Evolutionary conservation across 2,329 filamentous ascomycete genomes (phyloP).

Genomic region (Stagonosporopsis tanaceti): DNA sequence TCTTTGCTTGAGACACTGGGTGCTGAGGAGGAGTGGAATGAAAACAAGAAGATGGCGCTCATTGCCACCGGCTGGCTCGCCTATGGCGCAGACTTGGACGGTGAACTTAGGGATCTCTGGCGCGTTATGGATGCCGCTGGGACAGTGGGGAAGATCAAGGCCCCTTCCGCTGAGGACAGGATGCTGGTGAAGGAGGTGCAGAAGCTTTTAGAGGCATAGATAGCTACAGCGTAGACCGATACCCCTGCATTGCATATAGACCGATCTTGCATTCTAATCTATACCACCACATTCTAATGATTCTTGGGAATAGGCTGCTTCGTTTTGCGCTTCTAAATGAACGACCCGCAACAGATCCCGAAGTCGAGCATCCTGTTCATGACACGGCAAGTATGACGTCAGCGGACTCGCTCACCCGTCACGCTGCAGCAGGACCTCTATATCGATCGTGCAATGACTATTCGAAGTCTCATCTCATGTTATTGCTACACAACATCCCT

Average conservation of each 20-base stretch:
- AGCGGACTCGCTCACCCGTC: slow-evolving; percentile 16
- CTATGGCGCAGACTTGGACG: slow-evolving; percentile 73
- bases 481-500: background rate
- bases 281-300: no score
- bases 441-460: background rate
- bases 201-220: slow-evolving; percentile 39
- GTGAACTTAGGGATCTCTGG: slow-evolving; percentile 82
- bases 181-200: slow-evolving; percentile 48
- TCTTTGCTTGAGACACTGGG: slow-evolving; percentile 78
- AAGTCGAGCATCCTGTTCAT: slow-evolving; percentile 3
- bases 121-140: slow-evolving; percentile 77
- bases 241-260: slow-evolving; percentile 15
- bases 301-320: background rate
- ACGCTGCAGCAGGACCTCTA: slow-evolving; percentile 7
- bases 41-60: slow-evolving; percentile 79
- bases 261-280: background rate
- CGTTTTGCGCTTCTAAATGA: no score
- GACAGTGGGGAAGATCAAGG: slow-evolving; percentile 58
- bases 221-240: slow-evolving; percentile 1
- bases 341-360: background rate
- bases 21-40: slow-evolving; percentile 59
- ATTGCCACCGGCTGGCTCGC: slow-evolving; percentile 78
- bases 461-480: background rate
- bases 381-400: slow-evolving; percentile 29
- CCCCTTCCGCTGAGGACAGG: slow-evolving; percentile 37